Base-by-base conservation (phyloP, 495 filamentous ascomycete genomes). In the Penicillium chermesinum region DNA sequence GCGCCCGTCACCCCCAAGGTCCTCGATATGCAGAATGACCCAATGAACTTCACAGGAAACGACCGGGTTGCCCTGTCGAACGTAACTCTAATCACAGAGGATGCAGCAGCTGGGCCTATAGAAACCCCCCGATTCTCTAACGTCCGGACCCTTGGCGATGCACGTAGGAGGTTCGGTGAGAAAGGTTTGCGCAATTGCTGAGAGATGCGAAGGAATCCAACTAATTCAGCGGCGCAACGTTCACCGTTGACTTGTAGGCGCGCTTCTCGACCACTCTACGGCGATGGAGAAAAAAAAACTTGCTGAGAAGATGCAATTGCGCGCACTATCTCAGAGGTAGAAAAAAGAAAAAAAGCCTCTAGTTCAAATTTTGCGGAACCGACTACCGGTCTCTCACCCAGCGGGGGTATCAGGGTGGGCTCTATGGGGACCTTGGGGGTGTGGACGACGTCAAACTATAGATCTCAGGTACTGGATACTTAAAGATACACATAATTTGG, bases 361-460 rank as follows among this genome's bases (percentile, higher is more conserved):
- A n/a, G n/a, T n/a, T 48, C 48, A 57, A 46, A 63, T 53, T 53
- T 46, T 61, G 57, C 48, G 50, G 44, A 43, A 51, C 36, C 25
- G 25, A 44, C 40, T 37, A 46, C 34, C 25, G 48, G 46, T 46
- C 30, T 41, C 20, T 15, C 22, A 20, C 21, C 51, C 41, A 48
- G 55, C 49, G 46, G 53, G 51, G 25, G 38, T 16, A 30, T 35
- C 44, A 42, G 18, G 20, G 49, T 51, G 53, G 52, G 49, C 53
- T 56, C 52, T 49, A 59, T 60, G 59, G 37, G 57, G 60, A 63
- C 60, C 60, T 63, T 63, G 60, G 49, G 50, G 53, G 54, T 42
- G 38, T 32, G 15, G 41, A 58, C 55, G 54, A 58, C 54, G 57
- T 61, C 48, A 55, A 53, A 27, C 13, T 7, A 5, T 35, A 34